Percentiles rank a stretch among this genome's conserved stretches.
Evolutionary conservation across 2,329 filamentous ascomycete genomes (phyloP).

Genomic region (Cordyceps cicadae): DNA sequence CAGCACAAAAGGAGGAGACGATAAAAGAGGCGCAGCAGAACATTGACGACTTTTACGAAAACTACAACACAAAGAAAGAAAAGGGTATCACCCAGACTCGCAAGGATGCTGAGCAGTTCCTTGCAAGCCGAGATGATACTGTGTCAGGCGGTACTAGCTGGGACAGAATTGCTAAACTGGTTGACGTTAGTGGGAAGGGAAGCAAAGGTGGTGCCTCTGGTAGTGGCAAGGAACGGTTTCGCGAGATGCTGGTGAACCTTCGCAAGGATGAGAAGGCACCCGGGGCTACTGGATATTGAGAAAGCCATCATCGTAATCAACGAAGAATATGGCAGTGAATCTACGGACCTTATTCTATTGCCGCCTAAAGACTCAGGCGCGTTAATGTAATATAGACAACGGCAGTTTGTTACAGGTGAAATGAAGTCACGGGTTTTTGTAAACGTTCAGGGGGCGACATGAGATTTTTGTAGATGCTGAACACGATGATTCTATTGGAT

Average conservation of each 20-base stretch:
- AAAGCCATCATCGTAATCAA: neutral
- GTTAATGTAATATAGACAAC: constrained; percentile 16
- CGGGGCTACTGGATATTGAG: constrained; percentile 54
- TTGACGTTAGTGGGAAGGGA: constrained; percentile 95
- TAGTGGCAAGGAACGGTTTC: constrained; percentile 92
- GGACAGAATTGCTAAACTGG: constrained; percentile 95
- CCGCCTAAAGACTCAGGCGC: neutral
- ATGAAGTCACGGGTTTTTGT: neutral
- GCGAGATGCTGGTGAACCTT: constrained; percentile 77
- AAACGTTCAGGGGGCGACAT: neutral
- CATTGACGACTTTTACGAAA: constrained; percentile 98
- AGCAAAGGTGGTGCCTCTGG: constrained; percentile 76
- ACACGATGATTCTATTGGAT: neutral
- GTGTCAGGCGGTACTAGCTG: constrained; percentile 92
- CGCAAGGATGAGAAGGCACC: constrained; percentile 87
- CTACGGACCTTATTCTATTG: neutral
- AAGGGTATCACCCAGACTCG: constrained; percentile 83
- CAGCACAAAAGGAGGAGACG: constrained; percentile 74
- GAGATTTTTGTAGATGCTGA: neutral
- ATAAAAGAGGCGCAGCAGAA: constrained; percentile 84
- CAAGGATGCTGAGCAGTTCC: constrained; percentile 87
- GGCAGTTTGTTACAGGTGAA: neutral
- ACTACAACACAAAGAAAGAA: constrained; percentile 97
- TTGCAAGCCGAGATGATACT: constrained; percentile 82
- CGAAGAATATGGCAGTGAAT: neutral